A percentile compares a stretch with the other conserved stretches of the same genome.
These are phyloP conservation scores for Elymus sibiricus DNA, from an alignment of 176 grass and related monocot species.

Conservation along the genomic window DNA sequence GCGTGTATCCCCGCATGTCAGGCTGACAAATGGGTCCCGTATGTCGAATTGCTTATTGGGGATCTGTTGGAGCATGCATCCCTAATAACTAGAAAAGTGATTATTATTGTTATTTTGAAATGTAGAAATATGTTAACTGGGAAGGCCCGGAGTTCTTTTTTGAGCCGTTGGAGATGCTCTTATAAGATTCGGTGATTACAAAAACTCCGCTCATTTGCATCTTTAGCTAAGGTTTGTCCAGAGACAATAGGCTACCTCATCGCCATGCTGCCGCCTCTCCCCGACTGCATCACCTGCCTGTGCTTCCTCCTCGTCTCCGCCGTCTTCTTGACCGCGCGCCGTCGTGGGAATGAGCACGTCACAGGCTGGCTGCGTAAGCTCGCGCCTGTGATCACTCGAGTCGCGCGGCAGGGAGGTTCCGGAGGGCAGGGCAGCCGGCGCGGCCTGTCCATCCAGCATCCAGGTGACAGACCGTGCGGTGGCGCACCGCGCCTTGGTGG, in stretches of 20 bases:
- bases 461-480: not conserved
- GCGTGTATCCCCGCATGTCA: too few relatives aligned
- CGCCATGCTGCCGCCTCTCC: not conserved
- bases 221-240: not conserved
- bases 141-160: too few relatives aligned
- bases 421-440: not conserved
- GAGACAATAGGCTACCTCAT: not conserved
- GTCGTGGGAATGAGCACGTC: not conserved
- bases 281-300: not conserved
- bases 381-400: not conserved
- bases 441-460: not conserved
- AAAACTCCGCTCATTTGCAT: too few relatives aligned
- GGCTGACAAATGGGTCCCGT: too few relatives aligned
- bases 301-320: not conserved
- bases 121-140: too few relatives aligned
- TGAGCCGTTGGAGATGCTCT: too few relatives aligned
- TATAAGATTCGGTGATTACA: too few relatives aligned
- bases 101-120: too few relatives aligned
- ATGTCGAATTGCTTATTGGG: too few relatives aligned
- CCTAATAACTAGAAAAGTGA: too few relatives aligned
- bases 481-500: not conserved
- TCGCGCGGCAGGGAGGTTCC: not conserved
- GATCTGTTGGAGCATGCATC: too few relatives aligned
- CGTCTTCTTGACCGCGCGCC: not conserved
- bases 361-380: not conserved